These are phyloP conservation scores for Fereydounia khargensis DNA, from an alignment of 1,284 basidiomycete species.

Conservation along the genomic window DNA sequence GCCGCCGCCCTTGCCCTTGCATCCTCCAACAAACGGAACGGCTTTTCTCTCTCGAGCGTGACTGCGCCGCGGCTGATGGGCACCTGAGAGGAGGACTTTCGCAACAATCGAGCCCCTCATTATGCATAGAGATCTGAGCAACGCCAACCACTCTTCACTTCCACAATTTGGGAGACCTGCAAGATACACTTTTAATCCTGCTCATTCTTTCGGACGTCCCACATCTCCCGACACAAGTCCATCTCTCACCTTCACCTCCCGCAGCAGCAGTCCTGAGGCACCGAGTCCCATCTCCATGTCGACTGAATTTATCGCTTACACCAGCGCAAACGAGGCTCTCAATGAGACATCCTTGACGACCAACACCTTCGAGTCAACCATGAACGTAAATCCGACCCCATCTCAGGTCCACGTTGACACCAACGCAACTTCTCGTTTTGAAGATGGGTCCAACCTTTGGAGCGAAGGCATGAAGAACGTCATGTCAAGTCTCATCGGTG, in stretches of 20 bases:
- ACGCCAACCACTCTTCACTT: no score
- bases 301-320: not conserved
- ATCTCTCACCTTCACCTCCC: not conserved
- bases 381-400: not conserved
- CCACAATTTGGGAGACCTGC: no score
- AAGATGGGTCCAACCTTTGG: constrained; percentile 28
- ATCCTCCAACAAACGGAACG: no score
- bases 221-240: not conserved
- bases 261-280: not conserved
- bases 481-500: constrained; percentile 28
- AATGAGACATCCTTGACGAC: not conserved
- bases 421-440: constrained; percentile 3
- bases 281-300: not conserved
- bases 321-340: not conserved
- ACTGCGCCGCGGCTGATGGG: no score
- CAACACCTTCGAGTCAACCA: not conserved
- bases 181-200: no score
- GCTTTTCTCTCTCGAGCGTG: no score
- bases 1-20: no score
- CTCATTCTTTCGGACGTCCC: no score
- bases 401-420: not conserved
- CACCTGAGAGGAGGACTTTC: no score
- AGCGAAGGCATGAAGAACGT: constrained; percentile 34
- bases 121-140: no score
- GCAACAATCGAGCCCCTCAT: no score